Evolutionary conservation across 805 yeast species (phyloP), one percentile per base, ranked within the genome.

Genomic region (Candida sithepensis): DNA sequence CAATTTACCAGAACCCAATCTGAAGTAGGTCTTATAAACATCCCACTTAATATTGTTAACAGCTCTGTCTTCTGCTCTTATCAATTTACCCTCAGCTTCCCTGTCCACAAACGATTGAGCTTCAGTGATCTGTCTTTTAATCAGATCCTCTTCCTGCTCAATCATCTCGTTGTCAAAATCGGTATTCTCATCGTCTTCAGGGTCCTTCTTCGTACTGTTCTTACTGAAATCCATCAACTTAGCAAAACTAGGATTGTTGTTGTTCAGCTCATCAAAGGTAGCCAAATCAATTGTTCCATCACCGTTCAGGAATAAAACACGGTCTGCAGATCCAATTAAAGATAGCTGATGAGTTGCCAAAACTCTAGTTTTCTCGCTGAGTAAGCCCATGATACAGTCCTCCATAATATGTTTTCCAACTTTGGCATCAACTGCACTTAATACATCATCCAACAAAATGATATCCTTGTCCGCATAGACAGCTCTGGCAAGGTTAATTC

Each of bases 311-410:
- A 82, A 86, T 13, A 88, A 71, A 20, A 88, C 68, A 39, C 84
- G 71, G 60, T 84, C 88, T 16, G 95, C 94, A 45, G 72, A 66
- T 10, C 78, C 79, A 50, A 88, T 74, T 48, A 88, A 70, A 1
- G 88, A 78, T 41, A 88, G 67, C 61, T 89, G 96, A 64, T 88
- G 96, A 0, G 96, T 88, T 2, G 94, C 94, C 55, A 88, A 70
- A 8, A 89, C 57, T 52, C 91, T 72, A 0, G 96, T 88, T 56
- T 77, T 80, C 16, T 66, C 65, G 32, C 66, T 66, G 50, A 88
- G 59, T 12, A 78, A 50, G 0, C 85, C 88, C 47, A 74, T 53
- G 38, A 88, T 66, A 67, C 96, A 88, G 24, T 81, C 72, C 26
- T 79, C 74, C 77, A 87, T 79, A 44, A 88, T 85, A 57, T 83